Percentiles rank a stretch among this genome's conserved stretches.
Conservation (phyloP, 1,284 basidiomycete species). For the Apiotrichum porosum region DNA sequence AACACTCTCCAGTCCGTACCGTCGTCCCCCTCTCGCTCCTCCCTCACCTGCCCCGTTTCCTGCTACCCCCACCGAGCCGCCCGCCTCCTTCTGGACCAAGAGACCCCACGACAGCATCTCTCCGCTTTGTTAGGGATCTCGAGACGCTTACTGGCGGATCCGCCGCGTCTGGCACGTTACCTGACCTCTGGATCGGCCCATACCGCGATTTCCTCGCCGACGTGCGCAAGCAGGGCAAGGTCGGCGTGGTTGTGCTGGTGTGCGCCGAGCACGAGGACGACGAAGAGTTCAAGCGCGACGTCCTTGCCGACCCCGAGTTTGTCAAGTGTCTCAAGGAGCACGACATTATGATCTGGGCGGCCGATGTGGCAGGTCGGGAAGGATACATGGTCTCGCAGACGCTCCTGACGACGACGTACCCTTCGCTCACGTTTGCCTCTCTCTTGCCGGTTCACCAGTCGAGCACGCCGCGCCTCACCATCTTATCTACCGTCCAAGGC, state of each 20-base stretch:
- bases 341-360: slow-evolving; percentile 76
- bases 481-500: slow-evolving; percentile 80
- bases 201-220: slow-evolving; percentile 73
- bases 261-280: slow-evolving; percentile 88
- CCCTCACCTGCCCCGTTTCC: slow-evolving; percentile 39
- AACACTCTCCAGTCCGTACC: slow-evolving; percentile 40
- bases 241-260: slow-evolving; percentile 78
- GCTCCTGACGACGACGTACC: slow-evolving; percentile 81
- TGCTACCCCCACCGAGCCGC: slow-evolving; percentile 35
- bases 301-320: slow-evolving; percentile 67
- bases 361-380: slow-evolving; percentile 72
- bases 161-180: slow-evolving; percentile 50
- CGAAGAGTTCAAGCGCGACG: slow-evolving; percentile 77
- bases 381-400: slow-evolving; percentile 82
- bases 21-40: slow-evolving; percentile 44
- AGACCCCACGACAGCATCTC: slow-evolving; percentile 33
- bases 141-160: slow-evolving; percentile 36
- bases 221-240: slow-evolving; percentile 65
- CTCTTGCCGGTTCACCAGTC: slow-evolving; percentile 62
- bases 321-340: slow-evolving; percentile 63
- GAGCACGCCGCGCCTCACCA: slow-evolving; percentile 58
- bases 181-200: slow-evolving; percentile 73
- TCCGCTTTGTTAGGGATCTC: slow-evolving; percentile 38
- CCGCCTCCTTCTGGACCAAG: slow-evolving; percentile 20
- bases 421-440: slow-evolving; percentile 84